phyloP scores from a whole-genome alignment of 805 yeast species.

The Maudiozyma pseudohumilis region DNA sequence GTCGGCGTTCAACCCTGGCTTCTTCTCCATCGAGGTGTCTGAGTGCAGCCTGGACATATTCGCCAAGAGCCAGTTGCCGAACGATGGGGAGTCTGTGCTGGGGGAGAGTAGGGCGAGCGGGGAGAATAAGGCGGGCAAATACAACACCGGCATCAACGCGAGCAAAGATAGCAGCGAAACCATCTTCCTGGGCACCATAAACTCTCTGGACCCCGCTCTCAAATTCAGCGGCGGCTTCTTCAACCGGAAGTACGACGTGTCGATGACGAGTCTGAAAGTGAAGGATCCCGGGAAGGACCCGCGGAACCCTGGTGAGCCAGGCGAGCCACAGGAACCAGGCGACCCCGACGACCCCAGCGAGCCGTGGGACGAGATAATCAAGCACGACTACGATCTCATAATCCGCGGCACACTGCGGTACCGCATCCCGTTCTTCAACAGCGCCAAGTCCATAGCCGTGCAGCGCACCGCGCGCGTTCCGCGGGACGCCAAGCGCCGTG shows the following conservation, averaged over 20 bases:
- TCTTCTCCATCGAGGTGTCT: conserved; percentile 53
- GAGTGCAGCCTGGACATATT: conserved; percentile 75
- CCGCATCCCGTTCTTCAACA: conserved; percentile 52
- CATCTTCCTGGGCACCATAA: conserved; percentile 62
- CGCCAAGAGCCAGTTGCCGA: conserved; percentile 43
- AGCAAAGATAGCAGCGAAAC: conserved; percentile 36
- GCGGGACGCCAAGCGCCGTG: conserved; percentile 14
- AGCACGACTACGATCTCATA: conserved; percentile 77
- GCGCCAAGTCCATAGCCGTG: conserved; percentile 48
- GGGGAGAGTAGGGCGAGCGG: neutral
- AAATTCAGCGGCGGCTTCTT: conserved; percentile 71
- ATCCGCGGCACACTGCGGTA: conserved; percentile 76
- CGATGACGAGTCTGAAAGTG: conserved; percentile 62
- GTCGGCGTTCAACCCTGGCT: conserved; percentile 81
- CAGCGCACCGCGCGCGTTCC: conserved; percentile 43
- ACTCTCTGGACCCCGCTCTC: conserved; percentile 59
- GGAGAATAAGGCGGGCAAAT: neutral
- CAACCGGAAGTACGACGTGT: conserved; percentile 45
- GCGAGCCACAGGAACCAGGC: conserved; percentile 17
- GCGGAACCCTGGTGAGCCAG: conserved; percentile 14
- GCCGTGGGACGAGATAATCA: conserved; percentile 66
- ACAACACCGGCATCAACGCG: neutral
- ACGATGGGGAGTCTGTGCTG: conserved; percentile 12
- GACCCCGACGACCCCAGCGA: conserved; percentile 30
- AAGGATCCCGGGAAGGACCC: conserved; percentile 52